Evolutionary conservation across 305 asterid species (phyloP).

Genomic region (Salvia sclarea): DNA sequence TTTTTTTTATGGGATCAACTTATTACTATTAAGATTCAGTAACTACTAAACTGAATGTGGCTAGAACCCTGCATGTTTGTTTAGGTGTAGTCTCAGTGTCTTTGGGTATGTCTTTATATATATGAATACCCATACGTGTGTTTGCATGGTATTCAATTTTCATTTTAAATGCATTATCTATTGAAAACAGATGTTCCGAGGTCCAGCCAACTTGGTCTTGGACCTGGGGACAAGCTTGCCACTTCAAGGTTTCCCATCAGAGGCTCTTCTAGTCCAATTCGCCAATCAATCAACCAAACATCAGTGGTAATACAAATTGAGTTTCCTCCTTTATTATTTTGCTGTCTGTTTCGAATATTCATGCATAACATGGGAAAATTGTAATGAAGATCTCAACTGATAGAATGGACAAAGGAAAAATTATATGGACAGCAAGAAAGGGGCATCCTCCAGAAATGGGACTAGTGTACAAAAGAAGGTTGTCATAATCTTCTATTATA

Average conservation of each 20-base stretch:
- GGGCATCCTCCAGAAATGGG: conserved; percentile 41
- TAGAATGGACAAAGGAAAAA: conserved; percentile 45
- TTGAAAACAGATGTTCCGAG: conserved; percentile 44
- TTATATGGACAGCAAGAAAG: conserved; percentile 41
- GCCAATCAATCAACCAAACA: conserved; percentile 38
- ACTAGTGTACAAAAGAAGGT: conserved; percentile 47
- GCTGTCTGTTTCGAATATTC: conserved; percentile 6
- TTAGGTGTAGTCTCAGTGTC: not conserved
- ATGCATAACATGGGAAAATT: conserved; percentile 16
- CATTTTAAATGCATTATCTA: not conserved
- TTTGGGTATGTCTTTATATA: not conserved
- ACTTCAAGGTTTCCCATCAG: conserved; percentile 42
- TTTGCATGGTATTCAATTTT: not conserved
- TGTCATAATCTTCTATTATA: conserved; percentile 32
- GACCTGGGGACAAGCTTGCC: conserved; percentile 37
- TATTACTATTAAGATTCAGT: not conserved
- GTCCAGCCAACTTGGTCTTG: conserved; percentile 38
- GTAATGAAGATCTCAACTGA: conserved; percentile 46
- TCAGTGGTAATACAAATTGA: conserved; percentile 28
- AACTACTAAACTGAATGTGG: not conserved
- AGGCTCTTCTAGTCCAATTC: conserved; percentile 35
- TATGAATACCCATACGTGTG: not conserved
- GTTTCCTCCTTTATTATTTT: conserved; percentile 13
- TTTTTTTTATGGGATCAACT: not conserved
- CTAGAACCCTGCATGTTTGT: not conserved